Evolutionary conservation across 2,329 filamentous ascomycete species (phyloP).

Genomic region (Clarireedia sp.): DNA sequence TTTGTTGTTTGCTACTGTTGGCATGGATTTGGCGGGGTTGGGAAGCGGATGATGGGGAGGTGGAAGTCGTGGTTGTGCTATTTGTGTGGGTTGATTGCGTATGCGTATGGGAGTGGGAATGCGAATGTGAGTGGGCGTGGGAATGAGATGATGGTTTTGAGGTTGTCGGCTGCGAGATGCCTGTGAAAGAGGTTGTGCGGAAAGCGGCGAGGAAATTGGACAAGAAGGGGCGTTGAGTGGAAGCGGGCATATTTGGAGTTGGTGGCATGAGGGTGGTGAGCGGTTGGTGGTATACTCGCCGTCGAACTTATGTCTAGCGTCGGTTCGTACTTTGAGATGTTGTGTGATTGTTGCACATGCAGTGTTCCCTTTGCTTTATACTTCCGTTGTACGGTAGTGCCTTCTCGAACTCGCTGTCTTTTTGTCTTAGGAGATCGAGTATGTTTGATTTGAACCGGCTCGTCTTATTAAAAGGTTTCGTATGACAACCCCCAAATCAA

Average conservation of each 20-base stretch:
- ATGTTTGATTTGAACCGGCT: neutral
- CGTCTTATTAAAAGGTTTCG: neutral
- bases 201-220: constrained; percentile 30
- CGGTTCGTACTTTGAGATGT: neutral
- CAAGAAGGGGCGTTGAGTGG: constrained; percentile 30
- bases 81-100: too few species aligned
- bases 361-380: too few species aligned
- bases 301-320: neutral
- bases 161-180: constrained; percentile 16
- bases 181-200: constrained; percentile 18
- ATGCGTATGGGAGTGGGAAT: neutral
- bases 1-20: constrained; percentile 9
- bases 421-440: neutral
- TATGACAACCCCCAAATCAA: neutral
- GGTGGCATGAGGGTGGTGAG: neutral
- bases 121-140: constrained; percentile 18
- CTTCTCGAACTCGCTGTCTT: neutral
- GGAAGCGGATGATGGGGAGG: neutral
- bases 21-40: constrained; percentile 6
- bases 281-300: neutral
- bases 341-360: neutral
- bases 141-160: constrained; percentile 25
- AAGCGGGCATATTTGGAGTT: constrained; percentile 13
- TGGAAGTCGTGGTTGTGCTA: neutral
- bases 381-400: neutral